These are phyloP conservation scores for Hypoxylon crocopeplum DNA, from an alignment of 495 filamentous ascomycete genomes.

Conservation along the genomic window DNA sequence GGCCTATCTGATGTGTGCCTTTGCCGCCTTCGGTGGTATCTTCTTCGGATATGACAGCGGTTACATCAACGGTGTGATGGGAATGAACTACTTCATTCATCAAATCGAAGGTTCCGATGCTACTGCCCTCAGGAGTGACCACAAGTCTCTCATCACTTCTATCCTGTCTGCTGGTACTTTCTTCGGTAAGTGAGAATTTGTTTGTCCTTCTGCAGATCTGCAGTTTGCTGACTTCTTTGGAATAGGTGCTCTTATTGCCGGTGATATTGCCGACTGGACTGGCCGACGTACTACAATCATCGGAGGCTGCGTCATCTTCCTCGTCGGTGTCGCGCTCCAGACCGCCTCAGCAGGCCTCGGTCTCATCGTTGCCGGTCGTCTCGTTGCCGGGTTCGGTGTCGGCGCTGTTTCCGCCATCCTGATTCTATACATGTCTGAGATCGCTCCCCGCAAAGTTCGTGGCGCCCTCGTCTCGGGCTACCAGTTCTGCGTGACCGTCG, in stretches of 20 bases:
- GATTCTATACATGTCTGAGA: slow-evolving; percentile 80
- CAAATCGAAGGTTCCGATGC: slow-evolving; percentile 48
- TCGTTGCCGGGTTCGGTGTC: slow-evolving; percentile 75
- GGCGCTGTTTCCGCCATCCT: slow-evolving; percentile 78
- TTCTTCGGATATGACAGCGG: slow-evolving; percentile 72
- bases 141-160: slow-evolving; percentile 71
- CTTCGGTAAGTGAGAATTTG: slow-evolving; percentile 53
- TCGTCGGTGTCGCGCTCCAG: slow-evolving; percentile 69
- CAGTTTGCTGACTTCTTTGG: background rate
- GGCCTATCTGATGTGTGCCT: slow-evolving; percentile 73
- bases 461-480: slow-evolving; percentile 77
- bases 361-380: slow-evolving; percentile 71
- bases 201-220: background rate
- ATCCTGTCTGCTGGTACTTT: slow-evolving; percentile 80
- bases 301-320: slow-evolving; percentile 67
- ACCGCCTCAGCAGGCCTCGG: slow-evolving; percentile 45
- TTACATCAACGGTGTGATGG: slow-evolving; percentile 68
- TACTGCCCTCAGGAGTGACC: slow-evolving; percentile 35
- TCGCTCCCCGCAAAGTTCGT: slow-evolving; percentile 70
- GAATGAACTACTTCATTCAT: slow-evolving; percentile 57
- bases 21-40: slow-evolving; percentile 73
- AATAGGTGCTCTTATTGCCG: slow-evolving; percentile 67
- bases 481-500: slow-evolving; percentile 81
- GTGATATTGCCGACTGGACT: slow-evolving; percentile 71
- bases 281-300: slow-evolving; percentile 75